Percentiles rank a stretch among this genome's conserved stretches.
These are phyloP conservation scores for Xanthoceras sorbifolium DNA, from an alignment of 345 rosid species.

Conservation along the genomic window DNA sequence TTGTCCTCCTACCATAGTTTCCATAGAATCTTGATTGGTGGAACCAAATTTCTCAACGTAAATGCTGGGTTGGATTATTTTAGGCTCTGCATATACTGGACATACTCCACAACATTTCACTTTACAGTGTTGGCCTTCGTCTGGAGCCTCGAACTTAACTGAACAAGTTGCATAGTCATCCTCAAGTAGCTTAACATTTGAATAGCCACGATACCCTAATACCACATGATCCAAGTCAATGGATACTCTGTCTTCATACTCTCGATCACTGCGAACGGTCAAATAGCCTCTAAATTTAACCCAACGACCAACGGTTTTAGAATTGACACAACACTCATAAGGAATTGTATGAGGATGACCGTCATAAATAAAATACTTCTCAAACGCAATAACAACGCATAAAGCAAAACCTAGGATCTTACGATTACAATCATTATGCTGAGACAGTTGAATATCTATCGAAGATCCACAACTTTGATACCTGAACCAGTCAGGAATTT, in stretches of 20 bases:
- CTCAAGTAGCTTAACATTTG: not conserved
- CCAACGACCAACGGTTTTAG: not conserved
- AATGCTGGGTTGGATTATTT: not conserved
- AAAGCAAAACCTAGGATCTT: not conserved
- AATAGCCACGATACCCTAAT: not conserved
- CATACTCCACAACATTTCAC: not conserved
- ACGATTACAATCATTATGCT: not conserved
- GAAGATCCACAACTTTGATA: not conserved
- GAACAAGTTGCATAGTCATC: not conserved
- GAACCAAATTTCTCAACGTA: not conserved
- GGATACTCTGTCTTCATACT: not conserved
- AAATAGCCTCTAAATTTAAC: not conserved
- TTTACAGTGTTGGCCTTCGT: not conserved
- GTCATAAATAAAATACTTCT: not conserved
- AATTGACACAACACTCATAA: not conserved
- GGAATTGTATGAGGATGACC: no score
- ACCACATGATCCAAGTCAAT: not conserved
- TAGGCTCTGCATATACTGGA: not conserved
- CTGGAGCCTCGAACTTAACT: not conserved
- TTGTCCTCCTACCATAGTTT: no score
- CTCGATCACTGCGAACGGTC: not conserved
- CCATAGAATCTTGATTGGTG: not conserved
- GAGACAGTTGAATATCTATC: not conserved
- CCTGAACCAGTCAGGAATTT: slow-evolving; percentile 2
- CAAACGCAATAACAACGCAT: not conserved